Base-by-base conservation (phyloP, 2,329 filamentous ascomycete genomes). In the Rhynchosporium secalis region DNA sequence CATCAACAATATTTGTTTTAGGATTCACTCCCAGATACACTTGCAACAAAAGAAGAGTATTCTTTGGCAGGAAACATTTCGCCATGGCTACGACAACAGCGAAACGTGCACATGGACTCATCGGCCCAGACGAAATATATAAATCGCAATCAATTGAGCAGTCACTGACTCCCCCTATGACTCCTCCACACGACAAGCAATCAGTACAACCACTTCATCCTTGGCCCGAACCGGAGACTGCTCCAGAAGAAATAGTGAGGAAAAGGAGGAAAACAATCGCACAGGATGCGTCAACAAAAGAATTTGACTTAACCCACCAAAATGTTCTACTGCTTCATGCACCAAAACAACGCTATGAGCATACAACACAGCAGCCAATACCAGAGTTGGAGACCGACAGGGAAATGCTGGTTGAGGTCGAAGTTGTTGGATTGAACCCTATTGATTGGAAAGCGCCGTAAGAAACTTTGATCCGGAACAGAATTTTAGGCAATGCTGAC, bases 391-490 rank as follows among this genome's bases (percentile, higher is more conserved):
- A 56, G 76, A 76, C 48, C 85, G 87, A 91, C 68, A 75, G 63
- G 54, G 71, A 91, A 69, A 76, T 90, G 4, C 75, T 91, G 4
- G 81, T 91, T n/a, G 83, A 82, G 71, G 82, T 86, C 1, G 77
- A 81, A 43, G 70, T 65, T 6, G 57, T 91, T 68, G 89, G 89
- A 0, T 76, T 92, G 43, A 92, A 92, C 69, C 90, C 90, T 0
- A 89, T 92, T 60, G 90, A 92, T 73, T 92, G 90, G 90, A 92
- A 92, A 77, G 82, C 85, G 63, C 86, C 87, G 87, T 89, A 77
- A 70, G 84, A 79, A 91, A 72, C 90, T 86, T 86, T 90, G 90
- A 75, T 80, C 81, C 57, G 83, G 20, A 68, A 81, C 78, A 10
- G 87, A 90, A 68, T 77, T 28, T 38, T n/a, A 86, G 20, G 20